Conservation (phyloP, 2,329 filamentous ascomycete genomes). For the Trichoderma polysporum region DNA sequence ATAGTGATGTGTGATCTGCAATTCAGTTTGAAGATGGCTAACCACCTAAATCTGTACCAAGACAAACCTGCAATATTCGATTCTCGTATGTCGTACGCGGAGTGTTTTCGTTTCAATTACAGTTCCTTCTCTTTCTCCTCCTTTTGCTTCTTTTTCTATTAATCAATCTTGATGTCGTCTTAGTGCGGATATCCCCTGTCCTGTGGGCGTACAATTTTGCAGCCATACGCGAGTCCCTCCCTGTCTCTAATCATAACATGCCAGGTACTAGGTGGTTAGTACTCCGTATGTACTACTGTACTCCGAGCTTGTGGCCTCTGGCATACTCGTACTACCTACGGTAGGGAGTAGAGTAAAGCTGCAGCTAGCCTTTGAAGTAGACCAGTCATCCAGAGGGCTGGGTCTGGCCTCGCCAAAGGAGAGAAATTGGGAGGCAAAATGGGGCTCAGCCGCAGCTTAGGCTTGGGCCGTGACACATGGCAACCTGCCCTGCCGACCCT, state of each 20-base stretch:
- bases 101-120: not conserved
- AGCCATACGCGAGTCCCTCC: conserved; percentile 4
- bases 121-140: not conserved
- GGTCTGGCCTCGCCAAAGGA: conserved; percentile 1
- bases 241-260: conserved; percentile 7
- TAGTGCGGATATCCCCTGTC: not conserved
- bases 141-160: not conserved
- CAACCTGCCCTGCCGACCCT: not conserved
- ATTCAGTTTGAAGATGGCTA: not conserved
- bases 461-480: not conserved
- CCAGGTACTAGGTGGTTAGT: not conserved
- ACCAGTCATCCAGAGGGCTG: conserved; percentile 10
- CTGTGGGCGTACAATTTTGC: not conserved
- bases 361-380: conserved; percentile 1
- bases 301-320: not conserved
- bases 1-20: not conserved
- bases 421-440: not conserved
- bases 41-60: not conserved
- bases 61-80: not conserved
- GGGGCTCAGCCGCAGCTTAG: not conserved
- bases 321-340: too few species aligned
- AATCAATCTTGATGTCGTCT: not conserved
- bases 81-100: not conserved
- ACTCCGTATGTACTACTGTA: not conserved
- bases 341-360: not conserved